Percentiles rank a stretch among this genome's conserved stretches.
Conservation (phyloP, 208 protist species). For the Leishmania guyanensis region DNA sequence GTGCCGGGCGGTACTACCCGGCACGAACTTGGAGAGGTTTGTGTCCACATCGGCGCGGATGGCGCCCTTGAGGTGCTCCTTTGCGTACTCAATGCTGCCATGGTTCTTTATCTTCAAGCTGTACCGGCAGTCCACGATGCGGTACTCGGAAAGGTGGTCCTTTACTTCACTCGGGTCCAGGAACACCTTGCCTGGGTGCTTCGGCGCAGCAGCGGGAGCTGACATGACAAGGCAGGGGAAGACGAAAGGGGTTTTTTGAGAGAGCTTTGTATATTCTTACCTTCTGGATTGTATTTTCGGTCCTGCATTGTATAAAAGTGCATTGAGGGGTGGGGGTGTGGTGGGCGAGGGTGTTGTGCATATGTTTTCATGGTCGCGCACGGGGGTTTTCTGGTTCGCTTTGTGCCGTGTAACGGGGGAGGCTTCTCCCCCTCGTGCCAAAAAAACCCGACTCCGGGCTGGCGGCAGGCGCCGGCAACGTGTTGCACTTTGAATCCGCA, state of each 20-base stretch:
- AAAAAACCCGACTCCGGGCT: too few species aligned
- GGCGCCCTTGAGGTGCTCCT: conserved; percentile 52
- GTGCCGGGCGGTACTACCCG: conserved; percentile 50
- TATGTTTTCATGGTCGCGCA: too few species aligned
- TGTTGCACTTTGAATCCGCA: too few species aligned
- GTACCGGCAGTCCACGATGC: conserved; percentile 83
- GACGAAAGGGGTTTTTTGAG: background rate
- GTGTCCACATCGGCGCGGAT: conserved; percentile 59
- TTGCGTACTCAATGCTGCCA: conserved; percentile 47
- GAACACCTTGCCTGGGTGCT: conserved; percentile 59
- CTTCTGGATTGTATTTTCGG: background rate
- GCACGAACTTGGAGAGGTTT: conserved; percentile 37
- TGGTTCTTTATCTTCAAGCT: conserved; percentile 46
- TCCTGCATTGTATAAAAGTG: background rate
- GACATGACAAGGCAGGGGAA: conserved; percentile 3
- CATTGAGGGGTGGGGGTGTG: too few species aligned
- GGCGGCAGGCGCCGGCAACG: too few species aligned
- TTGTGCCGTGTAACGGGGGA: too few species aligned
- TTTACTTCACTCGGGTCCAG: conserved; percentile 48
- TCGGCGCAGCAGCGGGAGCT: conserved; percentile 10
- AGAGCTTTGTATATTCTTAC: background rate
- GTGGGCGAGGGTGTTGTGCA: background rate
- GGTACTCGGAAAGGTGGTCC: conserved; percentile 39
- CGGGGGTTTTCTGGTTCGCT: too few species aligned
- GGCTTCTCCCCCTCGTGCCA: too few species aligned